Percentiles rank a stretch among this genome's conserved stretches.
phyloP scores from a whole-genome alignment of 768 basidiomycete species.

The Mycena pura region DNA sequence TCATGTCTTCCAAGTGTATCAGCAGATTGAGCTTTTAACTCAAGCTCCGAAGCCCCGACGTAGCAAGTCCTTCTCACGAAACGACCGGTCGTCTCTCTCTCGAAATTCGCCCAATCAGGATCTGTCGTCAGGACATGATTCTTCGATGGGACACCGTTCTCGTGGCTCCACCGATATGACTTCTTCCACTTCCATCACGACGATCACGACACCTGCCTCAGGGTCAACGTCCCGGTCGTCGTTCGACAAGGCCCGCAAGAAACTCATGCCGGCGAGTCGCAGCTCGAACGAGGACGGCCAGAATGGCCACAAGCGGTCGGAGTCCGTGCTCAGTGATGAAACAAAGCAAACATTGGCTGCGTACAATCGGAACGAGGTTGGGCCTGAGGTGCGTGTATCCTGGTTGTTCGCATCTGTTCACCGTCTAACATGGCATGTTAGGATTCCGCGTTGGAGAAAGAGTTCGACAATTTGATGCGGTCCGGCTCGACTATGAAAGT shows the following conservation, averaged over 20 bases:
- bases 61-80: conserved; percentile 72
- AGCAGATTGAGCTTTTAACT: conserved; percentile 75
- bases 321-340: conserved; percentile 60
- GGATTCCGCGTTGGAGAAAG: conserved; percentile 67
- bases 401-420: conserved; percentile 9
- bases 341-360: conserved; percentile 43
- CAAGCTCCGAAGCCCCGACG: conserved; percentile 63
- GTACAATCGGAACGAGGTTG: conserved; percentile 35
- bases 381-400: conserved; percentile 43
- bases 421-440: conserved; percentile 34
- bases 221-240: conserved; percentile 57
- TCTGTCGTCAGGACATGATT: conserved; percentile 38
- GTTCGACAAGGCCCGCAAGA: conserved; percentile 69
- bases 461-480: conserved; percentile 93
- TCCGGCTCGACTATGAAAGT: conserved; percentile 94
- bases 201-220: conserved; percentile 27
- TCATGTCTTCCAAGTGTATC: conserved; percentile 61
- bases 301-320: conserved; percentile 60
- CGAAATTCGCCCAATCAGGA: conserved; percentile 55
- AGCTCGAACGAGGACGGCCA: conserved; percentile 50
- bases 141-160: conserved; percentile 38
- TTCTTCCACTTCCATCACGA: conserved; percentile 29
- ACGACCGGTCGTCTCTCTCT: conserved; percentile 52
- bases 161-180: conserved; percentile 48
- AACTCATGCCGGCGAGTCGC: conserved; percentile 52